Evolutionary conservation across 2,329 filamentous ascomycete species (phyloP).

Genomic region (Hypoxylon sp.): DNA sequence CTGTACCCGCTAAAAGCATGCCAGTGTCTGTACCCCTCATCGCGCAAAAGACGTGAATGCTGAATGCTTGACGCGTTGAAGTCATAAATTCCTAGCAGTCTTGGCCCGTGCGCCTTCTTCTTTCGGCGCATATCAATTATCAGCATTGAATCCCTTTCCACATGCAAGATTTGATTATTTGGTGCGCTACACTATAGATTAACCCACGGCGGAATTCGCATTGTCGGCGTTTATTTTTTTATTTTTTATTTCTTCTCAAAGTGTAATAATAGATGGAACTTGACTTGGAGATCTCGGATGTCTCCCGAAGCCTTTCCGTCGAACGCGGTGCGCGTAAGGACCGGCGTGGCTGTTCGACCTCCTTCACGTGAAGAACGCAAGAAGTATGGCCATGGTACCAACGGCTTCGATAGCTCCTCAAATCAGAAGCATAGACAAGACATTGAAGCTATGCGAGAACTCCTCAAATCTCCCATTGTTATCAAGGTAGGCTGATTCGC

Average conservation of each 20-base stretch:
- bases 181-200: conserved; percentile 7
- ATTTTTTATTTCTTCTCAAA: conserved; percentile 21
- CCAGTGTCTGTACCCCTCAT: conserved; percentile 36
- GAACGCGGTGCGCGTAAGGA: conserved; percentile 67
- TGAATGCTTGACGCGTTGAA: conserved; percentile 40
- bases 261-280: conserved; percentile 51
- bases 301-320: conserved; percentile 53
- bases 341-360: conserved; percentile 58
- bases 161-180: conserved; percentile 4
- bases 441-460: conserved; percentile 63
- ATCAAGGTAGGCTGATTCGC: conserved; percentile 62
- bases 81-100: conserved; percentile 6
- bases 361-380: conserved; percentile 59
- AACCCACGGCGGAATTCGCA: conserved; percentile 12
- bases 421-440: conserved; percentile 57
- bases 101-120: conserved; percentile 22
- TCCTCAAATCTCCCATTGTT: conserved; percentile 67
- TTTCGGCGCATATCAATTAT: conserved; percentile 14
- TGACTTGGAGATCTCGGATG: conserved; percentile 50
- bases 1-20: too few relatives aligned
- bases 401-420: conserved; percentile 46
- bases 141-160: conserved; percentile 2
- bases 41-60: conserved; percentile 30
- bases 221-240: conserved; percentile 15
- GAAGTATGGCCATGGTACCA: conserved; percentile 54